These are phyloP conservation scores for Misopates orontium DNA, from an alignment of 257 asterid species.

Conservation along the genomic window DNA sequence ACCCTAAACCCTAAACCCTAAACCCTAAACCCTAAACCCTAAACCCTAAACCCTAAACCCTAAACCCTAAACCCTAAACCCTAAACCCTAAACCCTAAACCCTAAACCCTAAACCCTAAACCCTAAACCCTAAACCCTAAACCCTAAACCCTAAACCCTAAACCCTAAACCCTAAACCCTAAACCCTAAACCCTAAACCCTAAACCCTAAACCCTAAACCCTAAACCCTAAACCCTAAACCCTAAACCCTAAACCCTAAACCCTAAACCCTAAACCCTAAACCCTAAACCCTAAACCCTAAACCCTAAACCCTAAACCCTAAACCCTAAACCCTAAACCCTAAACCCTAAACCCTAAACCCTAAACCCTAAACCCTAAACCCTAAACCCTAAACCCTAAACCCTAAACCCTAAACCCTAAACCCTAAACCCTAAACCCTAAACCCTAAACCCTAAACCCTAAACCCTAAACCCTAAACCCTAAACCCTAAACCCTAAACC, in stretches of 20 bases:
- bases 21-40: constrained; percentile 24
- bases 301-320: background rate
- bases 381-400: background rate
- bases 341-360: background rate
- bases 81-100: constrained; percentile 16
- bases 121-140: constrained; percentile 24
- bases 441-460: background rate
- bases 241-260: constrained; percentile 14
- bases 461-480: background rate
- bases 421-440: background rate
- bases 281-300: background rate
- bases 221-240: constrained; percentile 26
- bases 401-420: background rate
- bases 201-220: constrained; percentile 27
- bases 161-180: constrained; percentile 18
- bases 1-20: constrained; percentile 24
- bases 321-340: background rate
- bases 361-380: background rate
- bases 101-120: constrained; percentile 19
- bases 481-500: background rate
- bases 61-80: constrained; percentile 14
- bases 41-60: constrained; percentile 23
- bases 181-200: constrained; percentile 26
- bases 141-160: constrained; percentile 23
- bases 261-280: background rate